Evolutionary conservation across 2,329 filamentous ascomycete species (phyloP).

Genomic region (Penicillium hesseltinei): DNA sequence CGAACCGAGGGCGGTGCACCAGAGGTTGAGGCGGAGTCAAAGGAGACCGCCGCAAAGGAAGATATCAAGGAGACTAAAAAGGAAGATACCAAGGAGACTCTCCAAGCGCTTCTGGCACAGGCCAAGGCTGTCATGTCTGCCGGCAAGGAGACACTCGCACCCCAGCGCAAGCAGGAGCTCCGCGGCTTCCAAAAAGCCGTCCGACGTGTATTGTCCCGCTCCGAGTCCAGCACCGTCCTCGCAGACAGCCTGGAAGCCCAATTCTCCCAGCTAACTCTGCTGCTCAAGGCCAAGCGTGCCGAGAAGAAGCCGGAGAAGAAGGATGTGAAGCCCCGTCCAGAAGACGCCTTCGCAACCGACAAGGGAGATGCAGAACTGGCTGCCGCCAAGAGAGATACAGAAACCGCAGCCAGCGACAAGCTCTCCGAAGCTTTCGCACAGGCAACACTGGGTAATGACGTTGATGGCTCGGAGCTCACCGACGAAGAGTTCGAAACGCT

Average conservation of each 20-base stretch:
- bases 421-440: slow-evolving; percentile 37
- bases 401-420: slow-evolving; percentile 24
- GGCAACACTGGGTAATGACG: slow-evolving; percentile 30
- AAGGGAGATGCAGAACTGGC: slow-evolving; percentile 12
- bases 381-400: slow-evolving; percentile 14
- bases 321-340: slow-evolving; percentile 5
- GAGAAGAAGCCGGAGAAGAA: slow-evolving; percentile 23
- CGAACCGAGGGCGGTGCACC: slow-evolving; percentile 19
- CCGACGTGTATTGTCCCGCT: slow-evolving; percentile 60
- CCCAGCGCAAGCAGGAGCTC: slow-evolving; percentile 72
- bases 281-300: slow-evolving; percentile 45
- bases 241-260: slow-evolving; percentile 54
- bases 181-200: slow-evolving; percentile 68
- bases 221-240: slow-evolving; percentile 45
- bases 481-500: slow-evolving; percentile 49
- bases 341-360: slow-evolving; percentile 10
- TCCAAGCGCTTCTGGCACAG: slow-evolving; percentile 55
- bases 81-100: slow-evolving; percentile 45
- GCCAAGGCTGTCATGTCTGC: slow-evolving; percentile 61
- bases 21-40: slow-evolving; percentile 22
- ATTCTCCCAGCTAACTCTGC: slow-evolving; percentile 52
- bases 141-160: slow-evolving; percentile 55
- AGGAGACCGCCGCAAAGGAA: slow-evolving; percentile 29
- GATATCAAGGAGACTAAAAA: slow-evolving; percentile 50
- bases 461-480: slow-evolving; percentile 49